A percentile compares a stretch with the other conserved stretches of the same genome.
These are phyloP conservation scores for Populus alba DNA, from an alignment of 345 rosid species.

Conservation along the genomic window DNA sequence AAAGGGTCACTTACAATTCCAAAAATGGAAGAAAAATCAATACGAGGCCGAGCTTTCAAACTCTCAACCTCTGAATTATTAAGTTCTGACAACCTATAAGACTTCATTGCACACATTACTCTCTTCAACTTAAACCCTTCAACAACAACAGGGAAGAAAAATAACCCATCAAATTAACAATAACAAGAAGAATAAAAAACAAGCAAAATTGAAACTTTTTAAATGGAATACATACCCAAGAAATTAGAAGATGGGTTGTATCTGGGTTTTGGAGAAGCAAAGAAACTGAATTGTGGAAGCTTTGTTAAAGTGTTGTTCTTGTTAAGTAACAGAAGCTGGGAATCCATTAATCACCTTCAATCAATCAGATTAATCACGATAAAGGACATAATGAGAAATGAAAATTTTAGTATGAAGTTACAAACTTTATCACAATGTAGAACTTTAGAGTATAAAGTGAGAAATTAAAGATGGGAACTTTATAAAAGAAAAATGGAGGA, in stretches of 20 bases:
- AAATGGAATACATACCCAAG: background rate
- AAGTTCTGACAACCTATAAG: constrained; percentile 67
- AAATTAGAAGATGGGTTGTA: constrained; percentile 2
- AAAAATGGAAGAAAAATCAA: constrained; percentile 79
- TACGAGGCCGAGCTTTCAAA: constrained; percentile 77
- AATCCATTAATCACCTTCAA: constrained; percentile 26
- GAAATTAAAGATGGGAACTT: background rate
- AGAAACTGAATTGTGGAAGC: background rate
- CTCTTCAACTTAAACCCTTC: constrained; percentile 1
- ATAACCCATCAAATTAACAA: background rate
- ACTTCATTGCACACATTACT: constrained; percentile 59
- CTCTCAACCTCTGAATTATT: constrained; percentile 45
- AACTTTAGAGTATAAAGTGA: background rate
- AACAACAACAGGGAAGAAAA: background rate
- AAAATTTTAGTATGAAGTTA: too few species aligned
- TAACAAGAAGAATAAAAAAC: background rate
- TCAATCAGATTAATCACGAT: background rate
- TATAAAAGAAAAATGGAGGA: too few species aligned
- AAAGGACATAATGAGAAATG: too few species aligned
- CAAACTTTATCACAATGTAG: too few species aligned
- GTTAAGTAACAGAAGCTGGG: constrained; percentile 18
- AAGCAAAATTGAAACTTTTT: background rate
- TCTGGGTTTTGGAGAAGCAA: background rate
- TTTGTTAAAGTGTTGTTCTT: background rate
- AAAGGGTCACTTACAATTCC: constrained; percentile 34